Percentiles rank a stretch among this genome's conserved stretches.
These are phyloP conservation scores for Fennellomyces sp. DNA, from an alignment of 371 early-diverging fungal species.

Conservation along the genomic window DNA sequence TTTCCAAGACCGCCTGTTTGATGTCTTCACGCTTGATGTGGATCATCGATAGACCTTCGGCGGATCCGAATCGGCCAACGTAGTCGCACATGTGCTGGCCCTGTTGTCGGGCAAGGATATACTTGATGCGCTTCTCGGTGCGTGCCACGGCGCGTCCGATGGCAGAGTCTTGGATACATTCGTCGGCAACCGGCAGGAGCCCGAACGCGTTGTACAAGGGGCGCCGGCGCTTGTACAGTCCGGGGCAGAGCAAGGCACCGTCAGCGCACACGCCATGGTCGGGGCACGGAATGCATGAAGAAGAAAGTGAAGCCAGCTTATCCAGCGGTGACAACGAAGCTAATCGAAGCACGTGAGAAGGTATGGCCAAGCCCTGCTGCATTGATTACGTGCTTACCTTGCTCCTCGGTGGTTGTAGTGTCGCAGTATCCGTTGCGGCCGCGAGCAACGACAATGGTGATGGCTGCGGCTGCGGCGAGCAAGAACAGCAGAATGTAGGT, in stretches of 20 bases:
- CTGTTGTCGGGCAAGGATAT: constrained; percentile 7
- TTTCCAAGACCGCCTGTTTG: background rate
- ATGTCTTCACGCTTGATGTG: background rate
- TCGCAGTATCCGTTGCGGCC: constrained; percentile 16
- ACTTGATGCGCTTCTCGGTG: constrained; percentile 19
- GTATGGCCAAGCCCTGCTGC: no score
- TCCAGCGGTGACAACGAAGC: background rate
- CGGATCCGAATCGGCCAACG: background rate
- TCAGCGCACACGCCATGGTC: constrained; percentile 15
- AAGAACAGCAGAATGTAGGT: constrained; percentile 1
- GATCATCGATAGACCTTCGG: background rate
- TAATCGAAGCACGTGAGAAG: no score
- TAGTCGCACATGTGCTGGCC: constrained; percentile 14
- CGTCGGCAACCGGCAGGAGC: constrained; percentile 18
- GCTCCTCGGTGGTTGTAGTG: background rate
- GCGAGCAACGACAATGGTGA: constrained; percentile 3
- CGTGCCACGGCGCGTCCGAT: constrained; percentile 12
- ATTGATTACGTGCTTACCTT: no score
- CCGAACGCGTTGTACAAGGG: constrained; percentile 15
- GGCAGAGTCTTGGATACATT: constrained; percentile 18
- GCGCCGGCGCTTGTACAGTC: constrained; percentile 7
- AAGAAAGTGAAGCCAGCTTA: constrained; percentile 5
- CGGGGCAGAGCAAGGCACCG: constrained; percentile 13
- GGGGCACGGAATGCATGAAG: constrained; percentile 21
- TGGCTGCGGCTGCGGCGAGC: background rate